Base-by-base conservation (phyloP, 805 yeast genomes). In the Barnettozyma sp. region DNA sequence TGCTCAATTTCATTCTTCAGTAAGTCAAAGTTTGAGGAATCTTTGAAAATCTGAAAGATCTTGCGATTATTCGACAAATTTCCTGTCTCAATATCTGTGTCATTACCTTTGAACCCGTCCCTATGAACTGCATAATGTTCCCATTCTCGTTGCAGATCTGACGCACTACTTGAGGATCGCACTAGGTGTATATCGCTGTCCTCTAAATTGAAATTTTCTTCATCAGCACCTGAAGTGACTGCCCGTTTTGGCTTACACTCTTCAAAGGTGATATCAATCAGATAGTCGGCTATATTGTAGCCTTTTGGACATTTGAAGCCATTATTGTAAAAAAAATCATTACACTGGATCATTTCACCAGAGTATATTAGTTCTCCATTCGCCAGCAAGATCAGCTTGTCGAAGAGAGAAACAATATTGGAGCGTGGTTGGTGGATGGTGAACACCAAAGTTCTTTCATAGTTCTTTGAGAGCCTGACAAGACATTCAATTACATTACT, bases 401-500 rank as follows among this genome's bases (percentile, higher is more conserved):
- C 96, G 58, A 92, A 92, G 39, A 85, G 62, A 1, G 95, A 79
- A 22, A 92, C 97, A 55, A 92, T 90, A 53, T 92, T 92, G 39
- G 96, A 84, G 52, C 98, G 71, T 9, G 98, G 98, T 56, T 92
- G 98, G 62, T 92, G 98, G 45, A 92, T 92, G 0, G 98, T 86
- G 55, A 92, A 82, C 2, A 92, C 75, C 33, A 92, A 77, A 0
- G 98, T 90, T 54, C 97, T 76, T 41, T 82, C 78, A 57, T 79
- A 83, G 49, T 78, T 81, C 39, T 78, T 70, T 0, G 97, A 85
- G 39, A 92, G 67, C 39, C 82, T 71, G 3, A 83, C 90, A 30
- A 92, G 67, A 42, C 86, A 73, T 42, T 87, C 97, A 29, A 92
- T 69, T 7, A 92, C 98, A 49, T 88, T 86, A 52, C 75, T 78